Conservation (phyloP, 2,329 filamentous ascomycete genomes). For the Metarhizium guizhouense region DNA sequence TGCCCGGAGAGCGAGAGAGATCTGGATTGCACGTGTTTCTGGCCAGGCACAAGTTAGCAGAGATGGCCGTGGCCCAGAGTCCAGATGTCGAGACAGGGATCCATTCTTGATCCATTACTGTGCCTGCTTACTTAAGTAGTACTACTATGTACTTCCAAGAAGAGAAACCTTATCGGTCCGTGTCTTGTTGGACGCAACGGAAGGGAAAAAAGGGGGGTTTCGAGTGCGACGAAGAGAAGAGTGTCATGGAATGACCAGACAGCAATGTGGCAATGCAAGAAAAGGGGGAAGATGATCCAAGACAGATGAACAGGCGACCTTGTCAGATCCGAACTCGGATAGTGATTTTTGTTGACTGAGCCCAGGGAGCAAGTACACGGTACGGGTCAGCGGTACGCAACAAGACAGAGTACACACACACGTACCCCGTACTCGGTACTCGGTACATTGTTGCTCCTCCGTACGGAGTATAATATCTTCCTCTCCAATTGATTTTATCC, state of each 20-base stretch:
- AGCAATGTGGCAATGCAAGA: too few relatives aligned
- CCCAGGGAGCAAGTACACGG: background rate
- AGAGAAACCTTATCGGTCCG: background rate
- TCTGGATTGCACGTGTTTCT: constrained; percentile 1
- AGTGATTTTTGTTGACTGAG: background rate
- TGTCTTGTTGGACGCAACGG: background rate
- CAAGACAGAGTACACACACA: too few relatives aligned
- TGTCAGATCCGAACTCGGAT: background rate
- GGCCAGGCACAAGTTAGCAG: background rate
- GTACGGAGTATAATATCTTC: too few relatives aligned
- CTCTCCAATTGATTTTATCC: too few relatives aligned
- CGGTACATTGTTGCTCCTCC: too few relatives aligned
- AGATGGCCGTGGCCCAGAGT: background rate
- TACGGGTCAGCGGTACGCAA: too few relatives aligned
- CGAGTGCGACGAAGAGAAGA: too few relatives aligned
- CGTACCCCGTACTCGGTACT: too few relatives aligned
- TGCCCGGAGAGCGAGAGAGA: background rate
- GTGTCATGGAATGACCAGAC: too few relatives aligned
- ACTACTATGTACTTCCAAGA: background rate
- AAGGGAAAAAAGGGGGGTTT: too few relatives aligned
- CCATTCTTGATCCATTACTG: background rate
- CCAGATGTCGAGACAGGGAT: background rate
- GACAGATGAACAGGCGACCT: too few relatives aligned
- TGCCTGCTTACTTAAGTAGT: background rate
- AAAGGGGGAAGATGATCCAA: too few relatives aligned